Evolutionary conservation across 2,329 filamentous ascomycete genomes (phyloP), one percentile per base, ranked within the genome.

Genomic region (Coniochaeta sp.): DNA sequence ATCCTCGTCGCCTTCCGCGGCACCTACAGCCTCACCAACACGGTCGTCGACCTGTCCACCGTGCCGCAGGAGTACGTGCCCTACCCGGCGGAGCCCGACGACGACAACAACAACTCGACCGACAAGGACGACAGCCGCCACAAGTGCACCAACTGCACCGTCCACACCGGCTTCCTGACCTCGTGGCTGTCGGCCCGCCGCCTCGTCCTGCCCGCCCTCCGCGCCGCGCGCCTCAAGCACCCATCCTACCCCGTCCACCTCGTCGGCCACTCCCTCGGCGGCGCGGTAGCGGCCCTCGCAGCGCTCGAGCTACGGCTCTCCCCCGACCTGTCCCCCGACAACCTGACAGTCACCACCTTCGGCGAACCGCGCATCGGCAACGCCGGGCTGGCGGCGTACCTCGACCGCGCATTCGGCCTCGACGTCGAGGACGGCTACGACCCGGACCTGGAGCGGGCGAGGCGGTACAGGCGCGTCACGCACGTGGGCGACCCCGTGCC

Each of bases 11-110:
- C 92, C 9, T 98, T 98, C 69, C 87, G 95, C 55, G 95, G 95
- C 26, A 98, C 95, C 16, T 97, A 98, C 74, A 96, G 92, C 65
- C 82, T 99, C 67, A 84, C 91, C 58, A 96, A 98, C 72, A 93
- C 93, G 14, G 88, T 99, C 63, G 82, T 92, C 57, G 95, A 99
- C 75, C 80, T 99, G 59, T 92, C 90, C 64, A 96, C 92, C 1
- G 81, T 93, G 2, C 93, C 92, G 14, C 93, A 98, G 72, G 85
- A 90, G 71, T 99, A 98, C 70, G 84, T 92, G 1, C 93, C 95
- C 0, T 99, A 97, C 71, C 89, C 90, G 1, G 54, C 90, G 1
- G 54, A 56, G n/a, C 79, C 80, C 19, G 72, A 71, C 19, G 70
- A 70, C 8, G 65, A 69, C 19, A 72, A 71, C 19, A 69, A 70